Conservation (phyloP, 257 asterid genomes). For the Ajuga chamaepitys region DNA sequence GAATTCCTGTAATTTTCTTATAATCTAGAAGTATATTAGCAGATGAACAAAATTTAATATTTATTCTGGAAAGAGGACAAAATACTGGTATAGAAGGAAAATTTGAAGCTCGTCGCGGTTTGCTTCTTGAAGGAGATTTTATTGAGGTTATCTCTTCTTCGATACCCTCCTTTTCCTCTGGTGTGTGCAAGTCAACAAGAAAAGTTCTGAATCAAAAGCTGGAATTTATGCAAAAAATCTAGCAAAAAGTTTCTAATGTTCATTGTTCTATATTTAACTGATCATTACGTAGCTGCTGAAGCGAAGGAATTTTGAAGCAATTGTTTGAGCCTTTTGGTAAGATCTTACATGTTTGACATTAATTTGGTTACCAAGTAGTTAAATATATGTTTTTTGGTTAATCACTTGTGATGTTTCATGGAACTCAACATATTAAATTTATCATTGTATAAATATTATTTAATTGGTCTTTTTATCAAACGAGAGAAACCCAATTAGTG, state of each 20-base stretch:
- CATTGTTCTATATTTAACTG: no score
- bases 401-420: not conserved
- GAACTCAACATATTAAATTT: not conserved
- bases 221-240: not conserved
- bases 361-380: not conserved
- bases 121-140: slow-evolving; percentile 80
- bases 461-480: not conserved
- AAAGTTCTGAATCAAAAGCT: not conserved
- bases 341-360: no score
- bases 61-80: no score
- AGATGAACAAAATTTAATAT: no score
- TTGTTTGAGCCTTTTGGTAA: no score
- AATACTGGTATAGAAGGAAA: no score
- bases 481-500: not conserved
- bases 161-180: not conserved
- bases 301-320: no score
- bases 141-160: slow-evolving; percentile 57
- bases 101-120: slow-evolving; percentile 87
- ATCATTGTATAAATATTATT: not conserved
- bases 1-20: no score
- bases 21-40: no score
- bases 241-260: slow-evolving; percentile 10
- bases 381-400: not conserved
- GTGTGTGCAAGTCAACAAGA: not conserved
- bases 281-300: no score